Evolutionary conservation across 805 yeast species (phyloP), one percentile per base, ranked within the genome.

Genomic region (Kazachstania viticola): DNA sequence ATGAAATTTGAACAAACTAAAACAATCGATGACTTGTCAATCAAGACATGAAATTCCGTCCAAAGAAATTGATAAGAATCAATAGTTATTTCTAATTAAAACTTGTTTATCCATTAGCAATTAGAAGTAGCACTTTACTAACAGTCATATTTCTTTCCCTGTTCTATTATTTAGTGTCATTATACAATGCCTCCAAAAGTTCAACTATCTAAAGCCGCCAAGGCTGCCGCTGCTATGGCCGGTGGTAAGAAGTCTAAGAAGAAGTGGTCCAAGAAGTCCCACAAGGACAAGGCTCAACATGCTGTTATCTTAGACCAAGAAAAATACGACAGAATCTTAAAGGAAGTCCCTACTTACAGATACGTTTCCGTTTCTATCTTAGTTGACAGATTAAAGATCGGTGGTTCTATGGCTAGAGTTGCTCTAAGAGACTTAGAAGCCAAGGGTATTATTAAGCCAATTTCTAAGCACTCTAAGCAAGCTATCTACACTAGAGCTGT

Each of bases 251-350:
- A 88, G 66, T 84, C 95, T 71, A 91, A 91, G 85, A 88, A 91
- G 94, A 91, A 91, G 95, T 91, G 97, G 98, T 82, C 94, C 81
- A 87, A 88, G 79, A 95, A 95, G 71, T 85, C 93, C 79, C 95
- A 85, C 69, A 91, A 93, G 87, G 99, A 91, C 73, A 88, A 82
- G 94, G 97, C 98, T 59, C 88, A 83, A 68, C 98, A 91, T 78
- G 78, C 85, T 64, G 87, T 91, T 61, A 73, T 82, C 67, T 75
- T 91, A 61, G 99, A 91, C 70, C 96, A 91, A 75, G 94, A 91
- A 56, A 83, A 88, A 67, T 88, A 80, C 75, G 98, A 91, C 93
- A 84, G 96, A 76, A 82, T 91, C 73, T 67, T 85, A 72, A 91
- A 91, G 82, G 99, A 91, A 64, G 96, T 87, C 44, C 96, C 96